Evolutionary conservation across 768 basidiomycete genomes (phyloP).

Genomic region (Amylocystis lapponica): DNA sequence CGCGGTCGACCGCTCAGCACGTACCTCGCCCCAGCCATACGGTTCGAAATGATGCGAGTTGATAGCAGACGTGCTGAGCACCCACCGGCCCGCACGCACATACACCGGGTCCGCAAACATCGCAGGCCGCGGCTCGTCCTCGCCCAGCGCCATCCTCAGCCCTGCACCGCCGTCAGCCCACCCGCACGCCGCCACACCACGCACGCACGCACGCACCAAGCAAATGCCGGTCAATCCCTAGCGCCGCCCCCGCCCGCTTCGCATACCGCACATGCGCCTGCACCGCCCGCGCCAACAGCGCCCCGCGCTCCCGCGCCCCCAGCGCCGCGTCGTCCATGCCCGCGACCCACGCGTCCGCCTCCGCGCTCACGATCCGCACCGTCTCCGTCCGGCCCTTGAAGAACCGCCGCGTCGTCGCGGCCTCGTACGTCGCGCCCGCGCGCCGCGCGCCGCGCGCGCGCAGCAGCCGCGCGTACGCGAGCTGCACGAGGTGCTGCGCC

Average conservation of each 20-base stretch:
- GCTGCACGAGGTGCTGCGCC: conserved; percentile 89
- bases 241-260: conserved; percentile 54
- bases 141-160: conserved; percentile 59
- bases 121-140: conserved; percentile 59
- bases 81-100: conserved; percentile 73
- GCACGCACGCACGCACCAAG: conserved; percentile 47
- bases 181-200: neutral
- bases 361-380: conserved; percentile 76
- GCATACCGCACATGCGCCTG: conserved; percentile 65
- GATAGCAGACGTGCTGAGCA: conserved; percentile 84
- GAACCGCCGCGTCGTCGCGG: conserved; percentile 85
- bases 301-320: conserved; percentile 38
- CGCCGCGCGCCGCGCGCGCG: conserved; percentile 38
- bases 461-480: conserved; percentile 76
- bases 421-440: conserved; percentile 86
- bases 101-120: conserved; percentile 75
- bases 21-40: conserved; percentile 91
- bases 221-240: conserved; percentile 85
- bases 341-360: conserved; percentile 71
- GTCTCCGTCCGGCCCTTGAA: conserved; percentile 90
- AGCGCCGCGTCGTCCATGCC: conserved; percentile 60
- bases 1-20: conserved; percentile 11
- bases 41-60: conserved; percentile 79
- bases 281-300: conserved; percentile 52
- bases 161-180: conserved; percentile 34